phyloP scores from a whole-genome alignment of 2,329 filamentous ascomycete genomes.

The Sclerotinia glacialis region DNA sequence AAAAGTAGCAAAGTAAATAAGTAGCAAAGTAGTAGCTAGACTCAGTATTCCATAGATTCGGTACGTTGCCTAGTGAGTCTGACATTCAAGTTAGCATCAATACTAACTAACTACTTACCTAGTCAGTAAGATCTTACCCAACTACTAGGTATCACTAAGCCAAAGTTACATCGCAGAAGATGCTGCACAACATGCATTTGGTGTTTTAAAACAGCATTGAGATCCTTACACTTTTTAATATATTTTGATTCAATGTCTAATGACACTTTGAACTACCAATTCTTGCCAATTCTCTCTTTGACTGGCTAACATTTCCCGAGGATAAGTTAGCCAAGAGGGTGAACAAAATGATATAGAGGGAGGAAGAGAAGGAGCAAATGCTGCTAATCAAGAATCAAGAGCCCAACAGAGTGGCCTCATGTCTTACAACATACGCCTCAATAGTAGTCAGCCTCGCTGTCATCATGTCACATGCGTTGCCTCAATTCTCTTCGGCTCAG shows the following conservation, averaged over 20 bases:
- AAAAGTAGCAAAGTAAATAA: no score
- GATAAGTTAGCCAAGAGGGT: not conserved
- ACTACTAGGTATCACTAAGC: not conserved
- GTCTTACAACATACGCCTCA: not conserved
- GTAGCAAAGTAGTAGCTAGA: no score
- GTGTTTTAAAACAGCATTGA: not conserved
- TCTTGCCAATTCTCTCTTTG: not conserved
- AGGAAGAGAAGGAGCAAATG: not conserved
- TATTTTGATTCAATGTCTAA: not conserved
- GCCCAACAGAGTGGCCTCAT: not conserved
- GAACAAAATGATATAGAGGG: not conserved
- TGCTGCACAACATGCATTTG: not conserved
- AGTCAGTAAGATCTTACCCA: no score
- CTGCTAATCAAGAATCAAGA: not conserved
- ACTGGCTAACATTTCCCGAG: not conserved
- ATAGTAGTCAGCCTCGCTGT: not conserved
- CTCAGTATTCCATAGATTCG: no score
- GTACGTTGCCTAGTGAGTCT: no score
- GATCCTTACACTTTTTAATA: not conserved
- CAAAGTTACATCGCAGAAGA: constrained; percentile 5
- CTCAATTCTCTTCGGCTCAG: not conserved
- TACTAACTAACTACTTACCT: no score
- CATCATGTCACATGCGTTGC: constrained; percentile 4
- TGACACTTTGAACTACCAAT: not conserved
- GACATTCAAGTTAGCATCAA: no score